Base-by-base conservation (phyloP, 2,329 filamentous ascomycete species). In the Microsporum audouinii region DNA sequence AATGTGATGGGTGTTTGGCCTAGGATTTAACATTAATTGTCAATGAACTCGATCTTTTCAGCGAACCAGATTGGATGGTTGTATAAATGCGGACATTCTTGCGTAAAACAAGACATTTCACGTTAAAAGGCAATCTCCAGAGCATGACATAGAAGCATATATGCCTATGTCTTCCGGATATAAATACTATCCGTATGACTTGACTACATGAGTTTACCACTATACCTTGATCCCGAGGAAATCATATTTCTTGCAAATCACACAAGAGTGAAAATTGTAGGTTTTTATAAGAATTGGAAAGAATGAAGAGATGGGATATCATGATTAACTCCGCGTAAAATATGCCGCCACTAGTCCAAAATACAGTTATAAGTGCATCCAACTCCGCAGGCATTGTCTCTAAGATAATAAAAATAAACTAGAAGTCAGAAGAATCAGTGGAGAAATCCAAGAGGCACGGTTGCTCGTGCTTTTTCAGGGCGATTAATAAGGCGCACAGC, bases 401-500 rank as follows among this genome's bases (percentile, higher is more conserved):
- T 5, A 14, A 29, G 14, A 51, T 27, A n/a, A 31, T 2, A 33
- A 12, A 12, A 31, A 12, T 29, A 23, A 23, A 23, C 23, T 49
- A 51, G 27, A 14, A 33, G 12, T 51, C 31, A 5, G 6, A 5
- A 12, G 8, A 12, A 12, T 36, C 14, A 31, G 36, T 34, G 58
- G 38, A 62, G 59, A 63, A 63, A 64, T 17, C 62, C 61, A 7
- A 58, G 45, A 36, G 53, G 59, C 2, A 60, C 59, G 12, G 58
- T 58, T 5, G 51, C 60, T 5, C 56, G 58, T 51, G 39, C 51
- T 27, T 60, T 60, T 1, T 60, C 47, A 31, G 60, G 62, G 23
- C 64, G 56, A 33, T 63, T 64, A 33, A 66, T 60, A 36, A 66
- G 58, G 2, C 60, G 62, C 33, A 59, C 53, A 39, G 63, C 62